Conservation (phyloP, 73 alveolate species). For the Tetrahymena elliotti region DNA sequence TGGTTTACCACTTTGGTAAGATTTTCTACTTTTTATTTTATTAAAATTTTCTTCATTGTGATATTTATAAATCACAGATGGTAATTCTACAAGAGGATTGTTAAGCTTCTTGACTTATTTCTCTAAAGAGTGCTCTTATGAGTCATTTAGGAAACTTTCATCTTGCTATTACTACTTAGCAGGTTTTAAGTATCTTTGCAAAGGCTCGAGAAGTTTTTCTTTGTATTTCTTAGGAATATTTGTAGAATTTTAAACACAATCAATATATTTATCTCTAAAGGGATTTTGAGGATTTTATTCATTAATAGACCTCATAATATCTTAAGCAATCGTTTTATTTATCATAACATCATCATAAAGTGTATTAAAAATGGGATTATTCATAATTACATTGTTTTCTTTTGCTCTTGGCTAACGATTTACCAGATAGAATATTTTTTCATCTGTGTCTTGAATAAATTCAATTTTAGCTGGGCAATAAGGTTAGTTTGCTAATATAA, state of each 20-base stretch:
- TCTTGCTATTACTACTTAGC: background rate
- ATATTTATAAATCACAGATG: background rate
- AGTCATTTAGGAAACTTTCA: background rate
- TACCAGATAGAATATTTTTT: background rate
- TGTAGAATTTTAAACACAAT: background rate
- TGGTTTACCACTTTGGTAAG: background rate
- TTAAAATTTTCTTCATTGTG: background rate
- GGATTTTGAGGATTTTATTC: background rate
- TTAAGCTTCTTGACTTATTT: background rate
- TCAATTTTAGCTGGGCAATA: background rate
- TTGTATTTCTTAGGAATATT: background rate
- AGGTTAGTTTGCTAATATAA: background rate
- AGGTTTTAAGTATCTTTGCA: background rate
- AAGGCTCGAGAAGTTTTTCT: background rate
- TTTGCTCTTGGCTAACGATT: background rate
- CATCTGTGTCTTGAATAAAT: background rate
- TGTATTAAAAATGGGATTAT: background rate
- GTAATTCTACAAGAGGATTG: background rate
- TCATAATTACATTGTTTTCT: background rate
- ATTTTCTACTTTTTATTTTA: background rate
- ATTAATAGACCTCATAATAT: background rate
- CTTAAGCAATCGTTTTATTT: background rate
- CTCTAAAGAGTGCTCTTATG: background rate
- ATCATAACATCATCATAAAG: background rate
- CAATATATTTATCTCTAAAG: background rate